Percentiles rank a stretch among this genome's conserved stretches.
Evolutionary conservation across 208 protist species (phyloP).

Genomic region (Trichomonas tenax): DNA sequence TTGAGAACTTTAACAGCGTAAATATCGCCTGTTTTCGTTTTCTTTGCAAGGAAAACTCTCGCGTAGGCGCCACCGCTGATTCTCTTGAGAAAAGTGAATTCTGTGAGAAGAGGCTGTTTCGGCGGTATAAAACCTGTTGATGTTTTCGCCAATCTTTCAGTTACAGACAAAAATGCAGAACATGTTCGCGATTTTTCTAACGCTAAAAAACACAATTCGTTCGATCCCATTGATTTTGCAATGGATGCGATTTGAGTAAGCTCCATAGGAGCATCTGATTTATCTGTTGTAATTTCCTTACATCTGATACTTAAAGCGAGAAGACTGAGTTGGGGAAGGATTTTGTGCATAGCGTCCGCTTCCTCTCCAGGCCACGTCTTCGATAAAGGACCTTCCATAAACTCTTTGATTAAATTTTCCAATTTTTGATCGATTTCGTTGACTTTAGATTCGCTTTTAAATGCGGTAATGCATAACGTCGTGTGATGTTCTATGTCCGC

Average conservation of each 20-base stretch:
- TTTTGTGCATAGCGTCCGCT: neutral
- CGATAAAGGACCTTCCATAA: neutral
- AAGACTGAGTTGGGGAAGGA: neutral
- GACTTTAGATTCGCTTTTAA: neutral
- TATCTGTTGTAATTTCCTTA: neutral
- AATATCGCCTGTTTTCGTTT: conserved; percentile 44
- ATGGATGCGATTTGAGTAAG: neutral
- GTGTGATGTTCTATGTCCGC: neutral
- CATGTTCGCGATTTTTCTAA: neutral
- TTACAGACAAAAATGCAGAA: neutral
- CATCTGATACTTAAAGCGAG: neutral
- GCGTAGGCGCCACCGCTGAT: conserved; percentile 53
- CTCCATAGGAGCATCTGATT: neutral
- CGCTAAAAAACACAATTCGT: neutral
- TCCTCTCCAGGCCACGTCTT: neutral
- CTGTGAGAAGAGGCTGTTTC: conserved; percentile 24
- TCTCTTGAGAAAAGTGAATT: conserved; percentile 52
- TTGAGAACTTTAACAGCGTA: conserved; percentile 51
- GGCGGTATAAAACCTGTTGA: neutral
- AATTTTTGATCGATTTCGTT: neutral
- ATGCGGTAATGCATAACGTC: neutral
- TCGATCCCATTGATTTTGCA: neutral
- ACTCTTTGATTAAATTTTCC: neutral
- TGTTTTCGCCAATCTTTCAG: neutral
- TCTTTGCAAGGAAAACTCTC: conserved; percentile 42